Conservation (phyloP, 352 stramenopile species). For the Pythium sukuiense region DNA sequence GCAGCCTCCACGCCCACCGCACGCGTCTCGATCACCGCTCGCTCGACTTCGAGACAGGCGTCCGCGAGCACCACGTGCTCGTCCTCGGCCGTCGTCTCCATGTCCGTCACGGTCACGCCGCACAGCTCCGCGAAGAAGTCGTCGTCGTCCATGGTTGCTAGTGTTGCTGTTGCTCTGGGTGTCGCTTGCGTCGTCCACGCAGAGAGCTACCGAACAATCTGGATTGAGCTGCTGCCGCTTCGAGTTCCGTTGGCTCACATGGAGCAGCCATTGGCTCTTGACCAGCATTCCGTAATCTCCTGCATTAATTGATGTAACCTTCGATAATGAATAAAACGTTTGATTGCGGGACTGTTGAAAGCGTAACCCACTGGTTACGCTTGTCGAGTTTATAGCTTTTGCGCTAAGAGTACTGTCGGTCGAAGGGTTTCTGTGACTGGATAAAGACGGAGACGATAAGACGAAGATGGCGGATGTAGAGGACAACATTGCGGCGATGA, state of each 20-base stretch:
- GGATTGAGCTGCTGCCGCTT: constrained; percentile 10
- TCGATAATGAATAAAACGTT: constrained; percentile 11
- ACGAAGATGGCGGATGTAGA: constrained; percentile 34
- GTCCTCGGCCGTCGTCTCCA: constrained; percentile 39
- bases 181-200: constrained; percentile 1
- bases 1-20: constrained; percentile 28
- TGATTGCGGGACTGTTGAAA: constrained; percentile 8
- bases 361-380: neutral
- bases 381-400: constrained; percentile 13
- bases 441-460: neutral
- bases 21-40: constrained; percentile 58
- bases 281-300: constrained; percentile 26
- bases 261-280: constrained; percentile 5
- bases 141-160: constrained; percentile 40
- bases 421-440: neutral
- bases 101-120: constrained; percentile 46
- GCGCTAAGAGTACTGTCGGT: constrained; percentile 1
- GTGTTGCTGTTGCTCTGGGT: neutral
- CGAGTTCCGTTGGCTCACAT: constrained; percentile 23
- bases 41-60: constrained; percentile 44
- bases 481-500: constrained; percentile 61
- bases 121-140: constrained; percentile 64
- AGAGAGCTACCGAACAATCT: constrained; percentile 1
- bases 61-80: constrained; percentile 41
- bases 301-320: constrained; percentile 9